Conservation (phyloP, 129 eudicot genomes). For the Helianthus annuus region DNA sequence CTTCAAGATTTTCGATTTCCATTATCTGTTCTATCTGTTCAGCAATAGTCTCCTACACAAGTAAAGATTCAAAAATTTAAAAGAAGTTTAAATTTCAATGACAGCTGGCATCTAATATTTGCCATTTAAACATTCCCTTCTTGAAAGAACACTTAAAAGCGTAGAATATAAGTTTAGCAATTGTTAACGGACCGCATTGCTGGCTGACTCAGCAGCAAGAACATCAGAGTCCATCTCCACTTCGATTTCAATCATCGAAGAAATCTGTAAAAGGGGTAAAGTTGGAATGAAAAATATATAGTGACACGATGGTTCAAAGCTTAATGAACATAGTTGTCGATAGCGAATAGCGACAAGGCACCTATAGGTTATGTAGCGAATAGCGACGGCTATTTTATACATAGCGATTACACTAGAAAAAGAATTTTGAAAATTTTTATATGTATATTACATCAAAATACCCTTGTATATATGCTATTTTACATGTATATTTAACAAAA, state of each 20-base stretch:
- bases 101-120: background rate
- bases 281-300: constrained; percentile 8
- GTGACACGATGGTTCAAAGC: background rate
- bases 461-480: too few relatives aligned
- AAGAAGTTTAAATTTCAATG: background rate
- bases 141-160: background rate
- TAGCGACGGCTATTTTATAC: too few relatives aligned
- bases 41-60: constrained; percentile 79
- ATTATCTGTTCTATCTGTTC: constrained; percentile 88
- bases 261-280: constrained; percentile 55
- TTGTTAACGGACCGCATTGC: constrained; percentile 53
- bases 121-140: background rate
- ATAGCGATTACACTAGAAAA: too few relatives aligned
- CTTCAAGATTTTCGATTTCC: constrained; percentile 99
- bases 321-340: too few relatives aligned
- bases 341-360: too few relatives aligned
- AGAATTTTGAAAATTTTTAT: too few relatives aligned
- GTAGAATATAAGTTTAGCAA: constrained; percentile 1
- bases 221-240: constrained; percentile 98
- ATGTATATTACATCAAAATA: too few relatives aligned
- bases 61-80: background rate
- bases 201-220: constrained; percentile 91
- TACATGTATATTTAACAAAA: too few relatives aligned
- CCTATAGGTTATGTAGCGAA: too few relatives aligned
- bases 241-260: constrained; percentile 98